Evolutionary conservation across 2,329 filamentous ascomycete species (phyloP), one percentile per base, ranked within the genome.

Genomic region (Cladosporium sp.): DNA sequence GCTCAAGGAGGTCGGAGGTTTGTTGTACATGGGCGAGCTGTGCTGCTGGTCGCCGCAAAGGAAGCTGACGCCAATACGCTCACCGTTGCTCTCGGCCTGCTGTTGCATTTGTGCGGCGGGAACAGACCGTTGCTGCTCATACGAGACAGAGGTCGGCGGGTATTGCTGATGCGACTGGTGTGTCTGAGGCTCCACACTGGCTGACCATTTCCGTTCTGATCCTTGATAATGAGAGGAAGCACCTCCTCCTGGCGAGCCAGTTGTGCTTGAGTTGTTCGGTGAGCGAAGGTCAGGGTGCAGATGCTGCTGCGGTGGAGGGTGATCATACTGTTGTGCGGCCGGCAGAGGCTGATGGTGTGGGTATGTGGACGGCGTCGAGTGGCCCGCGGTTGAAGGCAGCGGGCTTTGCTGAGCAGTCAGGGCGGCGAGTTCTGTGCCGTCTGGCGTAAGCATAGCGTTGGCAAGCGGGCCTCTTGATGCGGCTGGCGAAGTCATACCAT

Each of bases 61-160:
- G 64, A 91, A 92, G 58, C 86, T 87, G 32, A 94, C 81, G 5
- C 85, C 87, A 8, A 92, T 77, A 47, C 85, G 81, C 67, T 92
- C 89, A 24, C 77, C 77, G 28, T 61, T 61, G 20, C 68, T 39
- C 5, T 51, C 54, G n/a, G 42, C n/a, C 24, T 20, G 36, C 39
- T 56, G 48, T 50, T 57, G 51, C 44, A 57, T 44, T 20, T 47
- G 60, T 25, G 52, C 56, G 13, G 28, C 42, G n/a, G 61, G 61
- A 3, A 57, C 54, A 12, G 22, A 39, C 24, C 52, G 55, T 28
- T 44, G 60, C n/a, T 59, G 58, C 12, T 63, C 62, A 37, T 60
- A 62, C 9, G 57, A 13, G n/a, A 20, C 20, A 8, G 59, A 52
- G 10, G 58, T 55, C 19, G 56, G 15, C 3, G 51, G 42, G 35